A percentile compares a stretch with the other conserved stretches of the same genome.
Evolutionary conservation across 2,329 filamentous ascomycete species (phyloP).

Genomic region (Nectriaceae sp.): DNA sequence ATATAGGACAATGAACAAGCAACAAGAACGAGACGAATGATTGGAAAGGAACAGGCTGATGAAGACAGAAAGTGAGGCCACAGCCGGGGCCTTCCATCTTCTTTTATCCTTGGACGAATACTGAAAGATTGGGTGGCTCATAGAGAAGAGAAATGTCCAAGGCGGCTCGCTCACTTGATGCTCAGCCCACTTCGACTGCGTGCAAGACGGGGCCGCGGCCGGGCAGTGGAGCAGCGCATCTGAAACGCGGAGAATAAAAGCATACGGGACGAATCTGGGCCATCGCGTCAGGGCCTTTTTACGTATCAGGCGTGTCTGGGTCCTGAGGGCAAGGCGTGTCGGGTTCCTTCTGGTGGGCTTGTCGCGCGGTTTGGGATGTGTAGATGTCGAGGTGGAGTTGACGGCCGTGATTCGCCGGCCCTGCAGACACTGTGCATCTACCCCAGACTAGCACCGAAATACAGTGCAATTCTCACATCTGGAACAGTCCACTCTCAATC

Average conservation of each 20-base stretch:
- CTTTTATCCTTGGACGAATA: constrained; percentile 26
- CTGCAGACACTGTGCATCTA: constrained; percentile 4
- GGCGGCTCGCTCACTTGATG: not conserved
- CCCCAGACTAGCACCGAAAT: no score
- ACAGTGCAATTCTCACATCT: no score
- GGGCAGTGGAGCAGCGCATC: constrained; percentile 1
- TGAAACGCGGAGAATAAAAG: constrained; percentile 9
- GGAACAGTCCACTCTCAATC: no score
- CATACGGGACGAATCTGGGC: not conserved
- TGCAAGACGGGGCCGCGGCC: not conserved
- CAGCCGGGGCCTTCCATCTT: constrained; percentile 15
- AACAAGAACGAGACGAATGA: constrained; percentile 17
- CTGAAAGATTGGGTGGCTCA: constrained; percentile 5
- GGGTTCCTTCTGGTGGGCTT: not conserved
- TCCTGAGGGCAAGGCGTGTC: no score
- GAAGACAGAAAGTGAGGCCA: constrained; percentile 16
- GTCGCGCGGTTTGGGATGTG: not conserved
- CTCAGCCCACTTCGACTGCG: not conserved
- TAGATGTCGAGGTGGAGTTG: not conserved
- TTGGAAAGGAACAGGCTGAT: constrained; percentile 27
- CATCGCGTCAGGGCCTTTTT: not conserved
- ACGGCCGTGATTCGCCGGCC: not conserved
- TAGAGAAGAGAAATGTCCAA: not conserved
- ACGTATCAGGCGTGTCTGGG: not conserved
- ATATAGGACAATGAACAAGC: not conserved